Percentiles rank a stretch among this genome's conserved stretches.
Conservation (phyloP, 441 rosid species). For the Raphanus hybrid region DNA sequence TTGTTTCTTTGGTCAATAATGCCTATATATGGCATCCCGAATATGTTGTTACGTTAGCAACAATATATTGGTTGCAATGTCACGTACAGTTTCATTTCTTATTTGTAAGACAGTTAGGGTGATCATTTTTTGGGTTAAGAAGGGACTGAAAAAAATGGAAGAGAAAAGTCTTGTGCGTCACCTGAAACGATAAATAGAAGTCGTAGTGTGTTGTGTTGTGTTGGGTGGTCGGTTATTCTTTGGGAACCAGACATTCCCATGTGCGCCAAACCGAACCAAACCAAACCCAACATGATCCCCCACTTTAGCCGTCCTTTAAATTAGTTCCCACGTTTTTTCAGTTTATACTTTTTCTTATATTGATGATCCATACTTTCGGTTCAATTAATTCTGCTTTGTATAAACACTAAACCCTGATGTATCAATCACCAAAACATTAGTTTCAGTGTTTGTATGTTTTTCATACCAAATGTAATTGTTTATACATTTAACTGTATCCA, state of each 20-base stretch:
- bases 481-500: not conserved
- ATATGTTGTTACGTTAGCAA: not conserved
- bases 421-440: constrained; percentile 11
- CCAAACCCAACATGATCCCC: constrained; percentile 27
- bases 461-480: not conserved
- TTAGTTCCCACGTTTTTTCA: not conserved
- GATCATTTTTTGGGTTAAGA: not conserved
- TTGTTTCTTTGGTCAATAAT: constrained; percentile 24
- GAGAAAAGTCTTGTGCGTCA: not conserved
- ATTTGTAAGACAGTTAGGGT: not conserved
- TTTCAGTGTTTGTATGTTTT: not conserved
- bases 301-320: not conserved
- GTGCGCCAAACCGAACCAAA: constrained; percentile 33
- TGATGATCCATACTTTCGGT: constrained; percentile 27
- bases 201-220: constrained; percentile 1
- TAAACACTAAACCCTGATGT: not conserved
- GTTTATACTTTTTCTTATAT: not conserved
- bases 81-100: not conserved
- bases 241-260: constrained; percentile 38
- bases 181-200: not conserved
- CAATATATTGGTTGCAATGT: not conserved
- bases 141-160: not conserved
- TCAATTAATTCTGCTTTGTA: constrained; percentile 8
- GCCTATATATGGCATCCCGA: not conserved
- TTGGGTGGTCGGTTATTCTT: constrained; percentile 27